These are phyloP conservation scores for Hypoxylon intermedium DNA, from an alignment of 495 filamentous ascomycete genomes.

Conservation along the genomic window DNA sequence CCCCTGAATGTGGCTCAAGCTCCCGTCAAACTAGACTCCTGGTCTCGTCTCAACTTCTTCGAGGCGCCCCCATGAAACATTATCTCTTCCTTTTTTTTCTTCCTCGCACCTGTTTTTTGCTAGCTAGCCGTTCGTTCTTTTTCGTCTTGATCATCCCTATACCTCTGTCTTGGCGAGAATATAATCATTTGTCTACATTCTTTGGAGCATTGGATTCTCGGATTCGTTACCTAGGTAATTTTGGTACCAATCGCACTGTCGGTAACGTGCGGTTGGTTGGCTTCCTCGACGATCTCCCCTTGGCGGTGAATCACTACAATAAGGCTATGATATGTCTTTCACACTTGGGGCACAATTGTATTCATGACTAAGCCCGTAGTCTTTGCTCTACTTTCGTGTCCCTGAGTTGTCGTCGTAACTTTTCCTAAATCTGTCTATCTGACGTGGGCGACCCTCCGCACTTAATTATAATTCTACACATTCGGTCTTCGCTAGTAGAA, in stretches of 20 bases:
- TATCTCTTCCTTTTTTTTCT: constrained; percentile 8
- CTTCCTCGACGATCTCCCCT: neutral
- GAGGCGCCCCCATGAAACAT: constrained; percentile 26
- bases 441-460: constrained; percentile 2
- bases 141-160: constrained; percentile 3
- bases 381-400: neutral
- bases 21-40: neutral
- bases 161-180: constrained; percentile 3
- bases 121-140: constrained; percentile 7
- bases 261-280: neutral
- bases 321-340: constrained; percentile 8
- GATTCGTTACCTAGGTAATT: constrained; percentile 7
- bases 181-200: constrained; percentile 13
- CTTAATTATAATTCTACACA: neutral
- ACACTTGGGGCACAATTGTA: constrained; percentile 1
- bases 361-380: constrained; percentile 17
- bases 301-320: constrained; percentile 2
- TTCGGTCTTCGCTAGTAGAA: neutral
- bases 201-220: constrained; percentile 7
- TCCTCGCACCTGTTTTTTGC: constrained; percentile 4
- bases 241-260: neutral
- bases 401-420: neutral
- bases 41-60: constrained; percentile 25
- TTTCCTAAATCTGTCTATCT: neutral
- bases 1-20: constrained; percentile 36